Evolutionary conservation across 805 yeast species (phyloP), one percentile per base, ranked within the genome.

Genomic region (Citeromyces nyonsensis): DNA sequence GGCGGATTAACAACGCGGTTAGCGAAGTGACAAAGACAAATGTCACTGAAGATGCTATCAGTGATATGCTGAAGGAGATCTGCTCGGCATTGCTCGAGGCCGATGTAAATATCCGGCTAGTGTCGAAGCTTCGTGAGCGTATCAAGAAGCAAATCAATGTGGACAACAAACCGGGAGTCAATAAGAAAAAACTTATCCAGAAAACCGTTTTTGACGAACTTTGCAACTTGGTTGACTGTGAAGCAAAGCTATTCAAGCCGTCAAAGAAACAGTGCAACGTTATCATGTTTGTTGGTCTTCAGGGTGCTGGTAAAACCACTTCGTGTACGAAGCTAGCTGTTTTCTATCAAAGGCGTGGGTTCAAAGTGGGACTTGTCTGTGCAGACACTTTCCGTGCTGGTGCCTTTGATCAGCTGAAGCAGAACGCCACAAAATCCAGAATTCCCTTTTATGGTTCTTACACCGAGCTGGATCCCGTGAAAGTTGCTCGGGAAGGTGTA

Each of bases 351-450:
- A 72, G 86, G 48, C 66, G 96, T 48, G 96, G 96, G 3, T 84
- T 76, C 57, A 86, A 85, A 51, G 94, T 84, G 30, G 97, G 97
- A 33, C 63, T 91, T 49, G 97, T 91, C 15, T 91, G 98, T 70
- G 98, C 98, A 2, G 98, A 91, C 62, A 91, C 98, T 22, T 91
- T 88, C 66, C 76, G 98, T 66, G 98, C 98, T 25, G 98, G 98
- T 66, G 98, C 98, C 2, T 88, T 88, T 61, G 98, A 88, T 57
- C 98, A 88, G 63, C 69, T 88, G 56, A 88, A 91, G 53, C 98
- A 88, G 57, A 88, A 88, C 55, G 97, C 98, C 15, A 84, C 88
- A 34, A 83, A 84, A 59, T 93, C 98, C 2, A 73, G 79, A 43
- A 83, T 88, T 35, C 97, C 98, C 29, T 88, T 73, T 56, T 88